Percentiles rank a stretch among this genome's conserved stretches.
These are phyloP conservation scores for Cladosporium phlei DNA, from an alignment of 2,329 filamentous ascomycete genomes.

Conservation along the genomic window DNA sequence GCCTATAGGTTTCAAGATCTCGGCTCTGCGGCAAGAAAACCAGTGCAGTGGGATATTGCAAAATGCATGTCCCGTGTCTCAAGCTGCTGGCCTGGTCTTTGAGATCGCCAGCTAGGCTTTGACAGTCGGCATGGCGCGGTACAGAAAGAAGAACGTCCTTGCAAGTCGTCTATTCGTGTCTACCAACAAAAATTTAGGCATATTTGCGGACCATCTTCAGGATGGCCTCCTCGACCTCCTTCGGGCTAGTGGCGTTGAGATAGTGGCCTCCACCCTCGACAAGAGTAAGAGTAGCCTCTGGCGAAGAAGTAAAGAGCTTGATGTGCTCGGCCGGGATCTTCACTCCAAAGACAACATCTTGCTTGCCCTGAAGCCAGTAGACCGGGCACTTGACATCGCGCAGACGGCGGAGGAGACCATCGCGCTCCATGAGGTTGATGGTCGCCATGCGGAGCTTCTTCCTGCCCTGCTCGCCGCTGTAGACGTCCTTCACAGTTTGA, in stretches of 20 bases:
- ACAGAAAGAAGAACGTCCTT: too few relatives aligned
- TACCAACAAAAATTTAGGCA: slow-evolving; percentile 6
- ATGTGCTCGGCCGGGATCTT: slow-evolving; percentile 44
- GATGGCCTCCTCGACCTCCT: slow-evolving; percentile 36
- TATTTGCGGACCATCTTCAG: slow-evolving; percentile 28
- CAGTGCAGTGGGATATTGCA: too few relatives aligned
- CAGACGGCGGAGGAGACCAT: slow-evolving; percentile 41
- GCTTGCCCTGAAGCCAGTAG: slow-evolving; percentile 43
- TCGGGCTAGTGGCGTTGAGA: slow-evolving; percentile 41
- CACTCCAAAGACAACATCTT: slow-evolving; percentile 36
- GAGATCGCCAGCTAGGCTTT: too few relatives aligned
- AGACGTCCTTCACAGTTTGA: slow-evolving; percentile 39
- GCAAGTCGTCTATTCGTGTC: too few relatives aligned
- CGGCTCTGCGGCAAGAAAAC: too few relatives aligned
- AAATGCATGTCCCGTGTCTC: too few relatives aligned
- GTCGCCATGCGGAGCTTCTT: slow-evolving; percentile 44
- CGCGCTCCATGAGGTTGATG: slow-evolving; percentile 44
- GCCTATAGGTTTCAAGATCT: too few relatives aligned
- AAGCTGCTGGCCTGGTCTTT: too few relatives aligned
- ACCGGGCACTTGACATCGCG: slow-evolving; percentile 46
- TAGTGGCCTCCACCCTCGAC: slow-evolving; percentile 46
- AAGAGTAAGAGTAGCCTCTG: slow-evolving; percentile 39
- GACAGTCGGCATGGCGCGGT: too few relatives aligned
- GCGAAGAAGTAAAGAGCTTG: slow-evolving; percentile 40
- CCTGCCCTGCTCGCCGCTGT: slow-evolving; percentile 46